Conservation (phyloP, 2,329 filamentous ascomycete genomes). For the Colletotrichum eremochloae region DNA sequence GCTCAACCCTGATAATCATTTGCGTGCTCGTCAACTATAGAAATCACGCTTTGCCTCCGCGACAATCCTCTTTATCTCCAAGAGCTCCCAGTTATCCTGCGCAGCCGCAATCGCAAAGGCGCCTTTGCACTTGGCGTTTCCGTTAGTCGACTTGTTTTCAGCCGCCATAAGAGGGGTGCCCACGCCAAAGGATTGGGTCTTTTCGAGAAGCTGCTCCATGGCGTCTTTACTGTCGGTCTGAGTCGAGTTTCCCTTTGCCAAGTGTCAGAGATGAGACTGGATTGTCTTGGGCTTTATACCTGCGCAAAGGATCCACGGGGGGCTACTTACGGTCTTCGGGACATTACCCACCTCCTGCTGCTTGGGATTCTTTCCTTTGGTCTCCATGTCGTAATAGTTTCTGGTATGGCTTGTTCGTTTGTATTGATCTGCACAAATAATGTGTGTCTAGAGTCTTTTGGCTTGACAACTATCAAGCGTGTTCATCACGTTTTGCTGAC, state of each 20-base stretch:
- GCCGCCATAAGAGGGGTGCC: too few relatives aligned
- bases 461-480: too few relatives aligned
- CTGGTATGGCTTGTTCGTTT: not conserved
- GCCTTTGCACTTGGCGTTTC: not conserved
- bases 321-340: not conserved
- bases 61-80: not conserved
- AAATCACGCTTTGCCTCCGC: not conserved
- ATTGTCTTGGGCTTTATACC: too few relatives aligned
- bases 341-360: not conserved
- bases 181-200: not conserved
- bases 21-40: not conserved
- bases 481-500: not conserved
- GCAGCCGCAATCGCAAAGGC: not conserved
- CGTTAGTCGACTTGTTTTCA: too few relatives aligned
- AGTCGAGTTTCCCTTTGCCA: not conserved
- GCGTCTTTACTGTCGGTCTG: not conserved
- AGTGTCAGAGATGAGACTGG: not conserved
- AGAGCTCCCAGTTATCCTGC: not conserved
- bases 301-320: not conserved
- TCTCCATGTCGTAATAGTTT: not conserved
- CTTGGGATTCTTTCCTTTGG: not conserved
- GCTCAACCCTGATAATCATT: too few relatives aligned
- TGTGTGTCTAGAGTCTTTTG: too few relatives aligned
- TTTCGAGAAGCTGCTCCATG: not conserved
- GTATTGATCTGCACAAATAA: not conserved